Percentiles rank a stretch among this genome's conserved stretches.
Evolutionary conservation across 768 basidiomycete species (phyloP).

Genomic region (Rhizopogon sp.): DNA sequence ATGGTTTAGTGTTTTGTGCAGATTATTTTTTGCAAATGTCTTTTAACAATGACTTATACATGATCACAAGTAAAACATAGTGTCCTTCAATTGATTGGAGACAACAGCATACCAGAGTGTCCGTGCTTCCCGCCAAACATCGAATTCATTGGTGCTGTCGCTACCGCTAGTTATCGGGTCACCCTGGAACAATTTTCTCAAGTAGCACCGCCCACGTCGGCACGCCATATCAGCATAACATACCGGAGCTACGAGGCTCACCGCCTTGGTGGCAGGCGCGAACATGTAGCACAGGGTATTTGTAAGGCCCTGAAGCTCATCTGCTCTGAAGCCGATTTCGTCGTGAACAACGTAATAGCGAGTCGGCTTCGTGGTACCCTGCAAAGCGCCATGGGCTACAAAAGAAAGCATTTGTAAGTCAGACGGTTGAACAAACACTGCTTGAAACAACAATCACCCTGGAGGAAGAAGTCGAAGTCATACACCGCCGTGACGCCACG

Average conservation of each 20-base stretch:
- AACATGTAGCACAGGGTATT: constrained; percentile 53
- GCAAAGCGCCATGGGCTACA: constrained; percentile 41
- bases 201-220: constrained; percentile 50
- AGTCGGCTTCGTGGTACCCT: constrained; percentile 44
- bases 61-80: constrained; percentile 42
- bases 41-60: no score
- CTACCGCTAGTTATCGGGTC: constrained; percentile 28
- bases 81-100: constrained; percentile 44
- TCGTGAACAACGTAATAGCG: constrained; percentile 55
- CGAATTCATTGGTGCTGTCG: constrained; percentile 39
- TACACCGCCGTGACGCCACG: constrained; percentile 51
- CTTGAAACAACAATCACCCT: constrained; percentile 27
- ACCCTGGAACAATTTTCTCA: constrained; percentile 39
- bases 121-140: constrained; percentile 49
- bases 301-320: constrained; percentile 47
- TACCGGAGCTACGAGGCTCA: constrained; percentile 30
- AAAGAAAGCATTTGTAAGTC: not conserved
- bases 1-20: no score
- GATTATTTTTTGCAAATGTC: no score
- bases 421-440: not conserved
- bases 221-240: constrained; percentile 45
- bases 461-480: constrained; percentile 52
- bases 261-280: constrained; percentile 48
- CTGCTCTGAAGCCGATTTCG: constrained; percentile 44
- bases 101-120: constrained; percentile 56